Conservation (phyloP, 805 yeast species). For the Pichia scutulata region DNA sequence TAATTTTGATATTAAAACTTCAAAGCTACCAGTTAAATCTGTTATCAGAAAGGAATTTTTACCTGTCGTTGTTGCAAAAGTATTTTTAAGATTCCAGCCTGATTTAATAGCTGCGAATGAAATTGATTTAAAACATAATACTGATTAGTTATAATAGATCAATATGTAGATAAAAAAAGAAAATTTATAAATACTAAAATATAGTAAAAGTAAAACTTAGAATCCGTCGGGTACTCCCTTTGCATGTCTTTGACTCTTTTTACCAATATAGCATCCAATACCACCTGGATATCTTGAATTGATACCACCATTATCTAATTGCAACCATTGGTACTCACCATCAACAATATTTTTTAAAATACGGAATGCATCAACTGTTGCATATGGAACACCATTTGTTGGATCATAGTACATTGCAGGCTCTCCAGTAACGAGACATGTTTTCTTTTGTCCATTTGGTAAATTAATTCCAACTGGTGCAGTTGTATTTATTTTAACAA, state of each 20-base stretch:
- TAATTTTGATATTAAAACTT: conserved; percentile 38
- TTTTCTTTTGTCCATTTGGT: conserved; percentile 59
- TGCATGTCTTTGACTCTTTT: conserved; percentile 47
- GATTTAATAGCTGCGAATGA: conserved; percentile 58
- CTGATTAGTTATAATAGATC: conserved; percentile 22
- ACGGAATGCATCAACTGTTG: conserved; percentile 73
- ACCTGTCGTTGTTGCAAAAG: conserved; percentile 38
- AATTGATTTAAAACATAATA: conserved; percentile 51
- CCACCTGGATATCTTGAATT: conserved; percentile 28
- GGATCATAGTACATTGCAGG: conserved; percentile 87
- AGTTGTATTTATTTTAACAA: conserved; percentile 50
- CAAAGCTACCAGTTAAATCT: conserved; percentile 30
- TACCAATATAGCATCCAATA: conserved; percentile 35
- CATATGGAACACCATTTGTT: conserved; percentile 76
- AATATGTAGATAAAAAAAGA: too few species aligned
- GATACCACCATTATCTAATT: conserved; percentile 40
- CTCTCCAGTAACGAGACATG: conserved; percentile 69
- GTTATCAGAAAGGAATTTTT: conserved; percentile 40
- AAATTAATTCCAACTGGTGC: conserved; percentile 70
- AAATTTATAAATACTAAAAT: not conserved
- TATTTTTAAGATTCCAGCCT: conserved; percentile 51
- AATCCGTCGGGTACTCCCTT: conserved; percentile 87
- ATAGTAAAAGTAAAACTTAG: too few species aligned
- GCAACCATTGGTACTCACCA: conserved; percentile 48
- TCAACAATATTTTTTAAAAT: conserved; percentile 48